These are phyloP conservation scores for Microsporum ferrugineum DNA, from an alignment of 2,329 filamentous ascomycete species.

Conservation along the genomic window DNA sequence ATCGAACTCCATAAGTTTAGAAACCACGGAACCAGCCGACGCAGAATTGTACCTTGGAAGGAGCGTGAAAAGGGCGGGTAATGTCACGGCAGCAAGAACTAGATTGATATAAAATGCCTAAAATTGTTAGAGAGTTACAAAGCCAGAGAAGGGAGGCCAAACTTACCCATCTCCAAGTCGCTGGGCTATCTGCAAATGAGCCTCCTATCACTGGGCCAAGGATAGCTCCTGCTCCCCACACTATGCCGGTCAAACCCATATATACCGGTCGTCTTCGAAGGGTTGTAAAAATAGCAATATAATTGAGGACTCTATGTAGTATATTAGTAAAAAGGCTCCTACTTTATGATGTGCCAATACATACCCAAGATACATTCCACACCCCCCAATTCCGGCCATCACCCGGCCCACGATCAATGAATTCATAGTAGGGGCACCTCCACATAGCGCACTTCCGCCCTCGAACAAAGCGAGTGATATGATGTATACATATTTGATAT, in stretches of 20 bases:
- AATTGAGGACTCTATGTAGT: conserved; percentile 15
- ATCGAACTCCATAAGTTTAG: conserved; percentile 29
- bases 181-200: conserved; percentile 21
- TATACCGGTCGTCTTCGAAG: conserved; percentile 22
- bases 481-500: conserved; percentile 36
- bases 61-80: conserved; percentile 4
- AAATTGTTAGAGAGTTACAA: neutral
- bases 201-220: conserved; percentile 32
- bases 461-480: conserved; percentile 22
- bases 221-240: conserved; percentile 28
- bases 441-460: conserved; percentile 30
- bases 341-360: neutral
- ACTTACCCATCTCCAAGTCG: conserved; percentile 27
- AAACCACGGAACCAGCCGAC: neutral
- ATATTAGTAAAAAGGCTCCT: neutral
- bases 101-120: conserved; percentile 44
- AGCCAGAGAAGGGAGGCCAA: neutral
- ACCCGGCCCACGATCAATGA: conserved; percentile 37
- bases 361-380: conserved; percentile 24
- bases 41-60: neutral
- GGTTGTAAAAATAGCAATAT: conserved; percentile 18
- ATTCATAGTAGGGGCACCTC: conserved; percentile 35
- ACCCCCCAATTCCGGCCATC: conserved; percentile 25
- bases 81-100: conserved; percentile 19
- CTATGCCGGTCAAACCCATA: conserved; percentile 24